Evolutionary conservation across 2,329 filamentous ascomycete species (phyloP), one percentile per base, ranked within the genome.

Genomic region (Reticulascus tulasneorum): DNA sequence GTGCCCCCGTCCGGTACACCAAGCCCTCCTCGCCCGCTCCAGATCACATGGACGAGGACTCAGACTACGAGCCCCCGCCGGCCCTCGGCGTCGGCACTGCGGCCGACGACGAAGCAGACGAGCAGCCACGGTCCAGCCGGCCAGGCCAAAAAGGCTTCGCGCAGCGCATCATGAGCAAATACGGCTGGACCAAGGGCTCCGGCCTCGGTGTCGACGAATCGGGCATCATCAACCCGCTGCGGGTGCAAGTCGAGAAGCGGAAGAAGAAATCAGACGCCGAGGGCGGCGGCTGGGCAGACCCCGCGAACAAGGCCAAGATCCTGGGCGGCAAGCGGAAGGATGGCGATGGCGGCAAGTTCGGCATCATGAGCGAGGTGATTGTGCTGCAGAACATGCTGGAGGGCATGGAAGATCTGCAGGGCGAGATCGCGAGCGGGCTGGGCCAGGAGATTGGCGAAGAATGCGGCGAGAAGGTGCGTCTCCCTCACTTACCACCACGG

Each of bases 361-460:
- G 85, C 13, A 60, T 71, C 37, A 88, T 91, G 76, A 88, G 82
- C 41, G 77, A 85, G 45, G 91, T 97, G 13, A 77, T 97, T 33
- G 80, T 94, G 29, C 65, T 96, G 13, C 74, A 76, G 35, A 82
- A 86, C 32, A 96, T 97, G 86, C 74, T 97, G 2, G 81, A 93
- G 44, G 86, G 84, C 6, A 81, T 97, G 70, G 75, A 66, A 3
- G 69, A 95, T 54, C 64, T 95, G 28, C 76, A 83, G 38, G 72
- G 70, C n/a, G 91, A 96, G 59, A 78, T 95, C 31, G 77, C 82
- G 40, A 73, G 75, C 11, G 79, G 79, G 0, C 66, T 98, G 33
- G 82, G 91, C 49, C 91, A 97, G 64, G 90, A 96, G 58, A 96
- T 98, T 60, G 93, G 93, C 7, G 87, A 96, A 53, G 87, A 94